These are phyloP conservation scores for Talaromyces sp. DNA, from an alignment of 2,329 filamentous ascomycete species.

Conservation along the genomic window DNA sequence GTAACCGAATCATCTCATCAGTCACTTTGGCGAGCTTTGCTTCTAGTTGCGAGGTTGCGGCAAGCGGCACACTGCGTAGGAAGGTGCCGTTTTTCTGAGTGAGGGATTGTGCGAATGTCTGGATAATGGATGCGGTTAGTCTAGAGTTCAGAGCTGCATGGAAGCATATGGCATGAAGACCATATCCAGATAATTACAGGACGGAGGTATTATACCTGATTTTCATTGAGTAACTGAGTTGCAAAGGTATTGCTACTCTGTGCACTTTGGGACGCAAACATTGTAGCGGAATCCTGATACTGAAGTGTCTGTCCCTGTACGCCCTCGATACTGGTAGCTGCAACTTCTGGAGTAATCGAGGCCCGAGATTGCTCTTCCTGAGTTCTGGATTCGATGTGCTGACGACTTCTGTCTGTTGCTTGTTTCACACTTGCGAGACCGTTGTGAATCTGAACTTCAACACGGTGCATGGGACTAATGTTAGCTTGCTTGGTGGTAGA, in stretches of 20 bases:
- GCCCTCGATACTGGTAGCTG: not conserved
- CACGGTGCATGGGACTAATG: not conserved
- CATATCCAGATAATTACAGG: too few species aligned
- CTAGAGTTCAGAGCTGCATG: not conserved
- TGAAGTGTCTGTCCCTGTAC: not conserved
- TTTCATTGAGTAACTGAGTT: not conserved
- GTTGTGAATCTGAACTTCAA: not conserved
- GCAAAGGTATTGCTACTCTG: not conserved
- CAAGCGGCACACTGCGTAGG: not conserved
- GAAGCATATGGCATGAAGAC: not conserved
- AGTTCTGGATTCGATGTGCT: not conserved
- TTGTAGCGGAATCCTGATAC: not conserved
- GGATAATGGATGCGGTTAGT: not conserved
- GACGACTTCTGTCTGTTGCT: not conserved
- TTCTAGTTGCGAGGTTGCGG: not conserved
- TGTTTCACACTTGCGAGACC: not conserved
- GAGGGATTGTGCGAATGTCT: slow-evolving; percentile 1
- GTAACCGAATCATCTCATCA: not conserved
- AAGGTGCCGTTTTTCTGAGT: slow-evolving; percentile 1
- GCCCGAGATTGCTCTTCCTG: not conserved
- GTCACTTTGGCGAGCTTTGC: not conserved
- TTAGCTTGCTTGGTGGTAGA: not conserved
- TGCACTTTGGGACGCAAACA: not conserved
- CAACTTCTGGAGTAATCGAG: not conserved
- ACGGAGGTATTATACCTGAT: not conserved